These are phyloP conservation scores for Daldinia sp. DNA, from an alignment of 2,329 filamentous ascomycete genomes.

Conservation along the genomic window DNA sequence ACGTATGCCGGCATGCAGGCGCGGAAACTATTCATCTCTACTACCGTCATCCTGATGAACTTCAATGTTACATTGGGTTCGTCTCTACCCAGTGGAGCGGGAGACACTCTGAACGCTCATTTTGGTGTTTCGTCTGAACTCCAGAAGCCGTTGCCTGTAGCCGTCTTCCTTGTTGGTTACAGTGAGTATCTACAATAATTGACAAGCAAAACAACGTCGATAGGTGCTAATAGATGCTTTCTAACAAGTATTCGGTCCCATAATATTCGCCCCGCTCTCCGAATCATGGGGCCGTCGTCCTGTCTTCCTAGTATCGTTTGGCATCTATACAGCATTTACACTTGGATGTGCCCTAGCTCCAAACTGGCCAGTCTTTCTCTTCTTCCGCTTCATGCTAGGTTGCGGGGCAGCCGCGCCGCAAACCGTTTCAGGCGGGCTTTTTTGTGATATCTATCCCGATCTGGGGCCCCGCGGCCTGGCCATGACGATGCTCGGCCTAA, in stretches of 20 bases:
- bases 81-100: constrained; percentile 23
- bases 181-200: too few relatives aligned
- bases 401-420: constrained; percentile 47
- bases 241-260: constrained; percentile 58
- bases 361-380: constrained; percentile 47
- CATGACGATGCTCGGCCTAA: constrained; percentile 49
- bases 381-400: constrained; percentile 53
- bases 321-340: constrained; percentile 58
- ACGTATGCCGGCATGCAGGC: neutral
- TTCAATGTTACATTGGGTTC: constrained; percentile 21
- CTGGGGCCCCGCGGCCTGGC: constrained; percentile 46
- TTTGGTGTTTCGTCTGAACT: constrained; percentile 12
- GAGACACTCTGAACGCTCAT: neutral
- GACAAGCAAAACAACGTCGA: too few relatives aligned
- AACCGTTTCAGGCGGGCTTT: constrained; percentile 44
- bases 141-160: constrained; percentile 8
- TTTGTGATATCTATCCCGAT: constrained; percentile 55
- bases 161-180: constrained; percentile 29
- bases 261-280: constrained; percentile 60
- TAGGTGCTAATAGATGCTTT: constrained; percentile 49
- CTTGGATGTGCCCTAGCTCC: constrained; percentile 64
- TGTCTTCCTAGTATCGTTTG: constrained; percentile 53
- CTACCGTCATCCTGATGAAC: constrained; percentile 15
- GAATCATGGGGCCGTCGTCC: constrained; percentile 63
- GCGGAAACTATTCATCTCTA: constrained; percentile 20